A percentile compares a stretch with the other conserved stretches of the same genome.
Conservation (phyloP, 2,329 filamentous ascomycete genomes). For the Aureobasidium melanogenum region DNA sequence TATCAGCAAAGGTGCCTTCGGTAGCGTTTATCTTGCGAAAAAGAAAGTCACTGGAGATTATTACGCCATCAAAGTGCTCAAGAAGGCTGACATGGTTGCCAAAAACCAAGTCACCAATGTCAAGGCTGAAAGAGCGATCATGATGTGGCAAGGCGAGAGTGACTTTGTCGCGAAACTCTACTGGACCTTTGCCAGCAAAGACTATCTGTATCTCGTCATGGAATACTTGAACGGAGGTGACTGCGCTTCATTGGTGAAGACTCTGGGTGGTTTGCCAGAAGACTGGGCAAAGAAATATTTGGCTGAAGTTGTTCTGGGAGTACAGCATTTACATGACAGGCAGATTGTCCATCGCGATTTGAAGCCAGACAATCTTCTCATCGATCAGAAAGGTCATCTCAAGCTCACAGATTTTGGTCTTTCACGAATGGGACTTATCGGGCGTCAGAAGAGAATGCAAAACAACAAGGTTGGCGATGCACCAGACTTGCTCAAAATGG, state of each 20-base stretch:
- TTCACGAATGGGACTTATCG: slow-evolving; percentile 93
- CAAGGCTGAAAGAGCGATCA: slow-evolving; percentile 95
- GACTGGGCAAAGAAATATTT: slow-evolving; percentile 98
- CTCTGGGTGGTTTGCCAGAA: slow-evolving; percentile 82
- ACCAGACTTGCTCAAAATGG: slow-evolving; percentile 88
- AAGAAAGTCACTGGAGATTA: slow-evolving; percentile 98
- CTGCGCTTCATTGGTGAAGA: slow-evolving; percentile 91
- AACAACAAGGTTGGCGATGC: slow-evolving; percentile 69
- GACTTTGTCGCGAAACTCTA: slow-evolving; percentile 98
- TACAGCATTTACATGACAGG: slow-evolving; percentile 88
- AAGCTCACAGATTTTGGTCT: slow-evolving; percentile 97
- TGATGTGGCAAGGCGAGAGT: slow-evolving; percentile 99
- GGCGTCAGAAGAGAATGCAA: slow-evolving; percentile 86
- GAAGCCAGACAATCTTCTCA: slow-evolving; percentile 94
- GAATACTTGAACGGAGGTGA: slow-evolving; percentile 97
- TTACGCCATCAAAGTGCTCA: slow-evolving; percentile 95
- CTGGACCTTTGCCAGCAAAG: slow-evolving; percentile 99
- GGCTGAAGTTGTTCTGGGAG: slow-evolving; percentile 90
- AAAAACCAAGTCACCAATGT: slow-evolving; percentile 99
- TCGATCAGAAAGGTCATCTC: slow-evolving; percentile 91
- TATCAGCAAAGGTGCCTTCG: slow-evolving; percentile 97
- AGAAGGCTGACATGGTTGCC: slow-evolving; percentile 99
- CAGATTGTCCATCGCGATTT: slow-evolving; percentile 95
- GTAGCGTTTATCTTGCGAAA: slow-evolving; percentile 94
- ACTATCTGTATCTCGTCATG: slow-evolving; percentile 98